phyloP scores from a whole-genome alignment of 495 filamentous ascomycete species.

The Lineolata rhizophorae region DNA sequence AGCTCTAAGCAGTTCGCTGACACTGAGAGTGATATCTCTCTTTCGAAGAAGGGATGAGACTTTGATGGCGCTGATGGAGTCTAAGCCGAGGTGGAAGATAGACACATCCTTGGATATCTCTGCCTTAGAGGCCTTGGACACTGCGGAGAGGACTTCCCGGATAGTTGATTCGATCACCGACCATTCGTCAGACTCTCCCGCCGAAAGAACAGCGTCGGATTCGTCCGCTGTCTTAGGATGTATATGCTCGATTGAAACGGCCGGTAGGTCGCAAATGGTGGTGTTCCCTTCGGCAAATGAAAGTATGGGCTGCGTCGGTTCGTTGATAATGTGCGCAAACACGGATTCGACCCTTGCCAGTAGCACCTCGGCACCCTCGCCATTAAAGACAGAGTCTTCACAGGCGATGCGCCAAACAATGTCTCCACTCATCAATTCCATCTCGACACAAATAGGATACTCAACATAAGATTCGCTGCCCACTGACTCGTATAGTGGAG shows the following conservation, averaged over 20 bases:
- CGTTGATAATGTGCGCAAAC: constrained; percentile 26
- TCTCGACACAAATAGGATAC: constrained; percentile 60
- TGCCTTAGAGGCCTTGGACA: constrained; percentile 36
- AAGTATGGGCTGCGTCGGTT: constrained; percentile 26
- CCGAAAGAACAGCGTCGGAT: background rate
- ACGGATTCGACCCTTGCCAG: constrained; percentile 31
- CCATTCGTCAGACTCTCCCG: too few relatives aligned
- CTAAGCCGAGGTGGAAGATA: constrained; percentile 70
- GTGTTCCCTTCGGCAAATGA: constrained; percentile 22
- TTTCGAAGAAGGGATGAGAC: constrained; percentile 41
- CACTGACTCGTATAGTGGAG: constrained; percentile 29
- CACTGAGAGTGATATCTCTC: constrained; percentile 30
- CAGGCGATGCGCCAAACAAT: constrained; percentile 51
- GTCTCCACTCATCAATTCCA: constrained; percentile 33
- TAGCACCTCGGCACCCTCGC: constrained; percentile 21
- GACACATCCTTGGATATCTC: constrained; percentile 39
- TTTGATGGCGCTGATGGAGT: constrained; percentile 76
- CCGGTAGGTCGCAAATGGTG: constrained; percentile 29
- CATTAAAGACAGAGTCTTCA: constrained; percentile 28
- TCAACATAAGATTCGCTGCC: constrained; percentile 41
- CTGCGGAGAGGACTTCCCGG: constrained; percentile 35
- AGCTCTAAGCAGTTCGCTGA: constrained; percentile 43
- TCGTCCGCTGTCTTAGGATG: background rate
- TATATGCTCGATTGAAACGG: constrained; percentile 11
- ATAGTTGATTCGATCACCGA: constrained; percentile 28